Evolutionary conservation across 2,329 filamentous ascomycete species (phyloP), one percentile per base, ranked within the genome.

Genomic region (Eurotiales sp.): DNA sequence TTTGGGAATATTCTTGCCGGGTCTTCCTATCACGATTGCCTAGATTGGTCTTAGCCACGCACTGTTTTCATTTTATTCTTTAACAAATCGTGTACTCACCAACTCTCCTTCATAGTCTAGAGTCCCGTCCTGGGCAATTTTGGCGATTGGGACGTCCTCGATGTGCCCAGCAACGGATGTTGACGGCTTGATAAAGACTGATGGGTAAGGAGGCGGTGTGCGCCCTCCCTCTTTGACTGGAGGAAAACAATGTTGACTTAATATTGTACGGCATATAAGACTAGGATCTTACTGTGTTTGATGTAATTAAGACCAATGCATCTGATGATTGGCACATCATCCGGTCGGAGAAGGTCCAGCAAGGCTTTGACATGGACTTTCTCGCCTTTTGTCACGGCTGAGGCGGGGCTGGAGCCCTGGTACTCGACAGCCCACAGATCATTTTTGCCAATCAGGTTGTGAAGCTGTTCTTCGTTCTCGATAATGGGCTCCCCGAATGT

Each of bases 131-230:
- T 72, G 67, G 0, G 67, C 67, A 15, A 72, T 58, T 46, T 66
- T 66, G 21, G 71, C 65, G 42, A 73, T 65, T 0, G 64, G 59
- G 23, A 74, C 68, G 21, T 55, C 52, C 17, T 57, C 52, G 15
- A 40, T 61, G 57, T 6, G 60, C 58, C 19, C 53, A 12, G 51
- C 57, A 46, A 61, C 68, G 62, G 55, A 67, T 60, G 51, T 62
- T 55, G 29, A 68, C 45, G 56, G 64, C 63, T 74, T 74, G 53
- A 71, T 71, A 58, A 73, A 74, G 15, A 70, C 65, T 12, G 64
- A 62, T 2, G 68, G 71, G 53, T 59, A 72, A 1, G 67, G 64
- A 7, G 69, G 70, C 0, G 68, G 63, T 8, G 67, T 66, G 15
- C 68, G 63, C 25, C 68, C 67, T 8, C 63, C 66, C 61, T 71